Conservation (phyloP, 257 asterid species). For the Knoxia roxburghii region DNA sequence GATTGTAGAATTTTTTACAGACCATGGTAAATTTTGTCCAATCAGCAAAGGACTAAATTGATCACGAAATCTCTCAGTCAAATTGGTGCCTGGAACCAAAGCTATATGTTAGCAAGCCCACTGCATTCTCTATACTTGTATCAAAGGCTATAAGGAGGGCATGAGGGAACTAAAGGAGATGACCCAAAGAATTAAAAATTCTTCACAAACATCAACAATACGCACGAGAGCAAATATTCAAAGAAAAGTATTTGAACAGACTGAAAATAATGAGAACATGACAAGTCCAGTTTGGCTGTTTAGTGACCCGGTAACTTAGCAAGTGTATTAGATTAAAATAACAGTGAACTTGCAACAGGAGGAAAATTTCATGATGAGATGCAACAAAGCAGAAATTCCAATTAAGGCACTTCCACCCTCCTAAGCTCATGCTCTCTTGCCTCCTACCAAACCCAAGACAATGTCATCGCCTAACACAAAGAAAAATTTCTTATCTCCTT, state of each 20-base stretch:
- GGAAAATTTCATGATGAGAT: background rate
- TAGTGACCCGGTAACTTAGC: background rate
- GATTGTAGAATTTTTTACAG: slow-evolving; percentile 55
- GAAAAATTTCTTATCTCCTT: background rate
- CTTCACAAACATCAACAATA: background rate
- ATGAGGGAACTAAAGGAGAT: background rate
- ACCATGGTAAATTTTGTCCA: slow-evolving; percentile 66
- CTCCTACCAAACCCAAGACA: background rate
- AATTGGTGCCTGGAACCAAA: slow-evolving; percentile 64
- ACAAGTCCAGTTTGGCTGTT: background rate
- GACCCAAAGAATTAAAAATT: background rate
- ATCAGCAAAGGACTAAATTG: slow-evolving; percentile 84
- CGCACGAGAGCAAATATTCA: too few relatives aligned
- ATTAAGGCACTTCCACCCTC: background rate
- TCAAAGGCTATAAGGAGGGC: background rate
- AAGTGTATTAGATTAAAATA: background rate
- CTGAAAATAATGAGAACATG: background rate
- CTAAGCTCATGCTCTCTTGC: background rate
- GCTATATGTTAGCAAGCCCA: slow-evolving; percentile 13
- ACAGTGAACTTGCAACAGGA: background rate
- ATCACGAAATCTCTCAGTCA: slow-evolving; percentile 70
- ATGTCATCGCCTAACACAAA: background rate
- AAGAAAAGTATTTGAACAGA: background rate
- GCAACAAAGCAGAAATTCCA: background rate
- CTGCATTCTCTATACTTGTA: background rate